Evolutionary conservation across 202 grass and related monocot genomes (phyloP).

Genomic region (Digitaria exilis): DNA sequence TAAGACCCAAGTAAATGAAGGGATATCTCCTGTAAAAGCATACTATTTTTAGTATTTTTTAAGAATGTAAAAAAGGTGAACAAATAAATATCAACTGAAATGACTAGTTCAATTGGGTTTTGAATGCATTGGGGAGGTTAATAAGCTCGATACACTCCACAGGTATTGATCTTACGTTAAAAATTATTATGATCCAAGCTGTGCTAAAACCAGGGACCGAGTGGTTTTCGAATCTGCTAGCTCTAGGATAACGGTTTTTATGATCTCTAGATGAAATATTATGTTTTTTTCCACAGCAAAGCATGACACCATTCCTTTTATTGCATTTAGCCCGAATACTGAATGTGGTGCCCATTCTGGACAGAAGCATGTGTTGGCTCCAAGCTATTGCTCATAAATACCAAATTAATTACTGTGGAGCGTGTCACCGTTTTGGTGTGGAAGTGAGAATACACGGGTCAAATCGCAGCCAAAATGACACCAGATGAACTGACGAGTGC

Average conservation of each 20-base stretch:
- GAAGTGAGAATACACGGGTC: background rate
- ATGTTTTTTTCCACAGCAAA: no score
- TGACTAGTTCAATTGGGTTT: no score
- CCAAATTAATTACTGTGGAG: background rate
- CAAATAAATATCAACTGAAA: no score
- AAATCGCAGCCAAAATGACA: background rate
- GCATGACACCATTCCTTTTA: background rate
- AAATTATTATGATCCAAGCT: slow-evolving; percentile 1
- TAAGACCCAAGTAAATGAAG: no score
- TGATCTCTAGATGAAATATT: no score
- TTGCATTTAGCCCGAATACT: no score
- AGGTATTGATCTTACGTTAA: background rate
- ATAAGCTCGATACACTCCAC: background rate
- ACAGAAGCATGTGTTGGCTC: background rate
- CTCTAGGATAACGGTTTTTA: background rate
- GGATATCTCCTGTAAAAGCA: no score
- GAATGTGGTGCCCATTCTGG: no score
- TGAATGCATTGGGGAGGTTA: background rate
- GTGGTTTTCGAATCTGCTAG: background rate
- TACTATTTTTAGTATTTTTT: no score
- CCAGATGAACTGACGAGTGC: background rate
- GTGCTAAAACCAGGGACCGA: background rate
- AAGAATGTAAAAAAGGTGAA: no score
- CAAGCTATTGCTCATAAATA: no score
- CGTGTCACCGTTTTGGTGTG: background rate